A percentile compares a stretch with the other conserved stretches of the same genome.
These are phyloP conservation scores for Globisporangium canariense DNA, from an alignment of 352 stramenopile species.

Conservation along the genomic window DNA sequence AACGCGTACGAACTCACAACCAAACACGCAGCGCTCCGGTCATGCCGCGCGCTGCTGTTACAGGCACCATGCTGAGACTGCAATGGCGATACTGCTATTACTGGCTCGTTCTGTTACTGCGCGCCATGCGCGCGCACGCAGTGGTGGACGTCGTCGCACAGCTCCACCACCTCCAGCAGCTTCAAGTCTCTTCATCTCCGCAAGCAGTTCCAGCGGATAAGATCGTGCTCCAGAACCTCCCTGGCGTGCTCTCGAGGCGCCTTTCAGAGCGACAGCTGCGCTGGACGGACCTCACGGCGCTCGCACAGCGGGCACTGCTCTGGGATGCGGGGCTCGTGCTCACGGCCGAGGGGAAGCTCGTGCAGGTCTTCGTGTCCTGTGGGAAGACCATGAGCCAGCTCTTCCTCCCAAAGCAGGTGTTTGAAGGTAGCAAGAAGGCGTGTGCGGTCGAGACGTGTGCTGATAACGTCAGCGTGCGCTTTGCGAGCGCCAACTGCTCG, in stretches of 20 bases:
- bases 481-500: constrained; percentile 11
- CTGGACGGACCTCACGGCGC: background rate
- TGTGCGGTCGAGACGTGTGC: constrained; percentile 5
- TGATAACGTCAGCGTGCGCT: background rate
- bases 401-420: constrained; percentile 4
- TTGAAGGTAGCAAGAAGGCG: constrained; percentile 1
- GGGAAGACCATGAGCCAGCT: constrained; percentile 12
- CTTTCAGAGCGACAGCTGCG: constrained; percentile 3
- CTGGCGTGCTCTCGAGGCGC: background rate
- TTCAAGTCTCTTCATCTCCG: background rate
- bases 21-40: background rate
- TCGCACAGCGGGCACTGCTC: constrained; percentile 47
- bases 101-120: background rate
- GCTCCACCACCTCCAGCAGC: constrained; percentile 4
- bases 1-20: background rate
- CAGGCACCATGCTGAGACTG: background rate
- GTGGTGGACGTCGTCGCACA: constrained; percentile 7
- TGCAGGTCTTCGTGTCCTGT: constrained; percentile 13
- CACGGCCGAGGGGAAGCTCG: constrained; percentile 8
- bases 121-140: background rate
- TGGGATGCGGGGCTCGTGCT: constrained; percentile 51
- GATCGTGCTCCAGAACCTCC: constrained; percentile 6
- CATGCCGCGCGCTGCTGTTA: background rate
- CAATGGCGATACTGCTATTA: background rate
- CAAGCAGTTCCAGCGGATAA: background rate